Base-by-base conservation (phyloP, 331 rosid species). In the Rosa hybrid region DNA sequence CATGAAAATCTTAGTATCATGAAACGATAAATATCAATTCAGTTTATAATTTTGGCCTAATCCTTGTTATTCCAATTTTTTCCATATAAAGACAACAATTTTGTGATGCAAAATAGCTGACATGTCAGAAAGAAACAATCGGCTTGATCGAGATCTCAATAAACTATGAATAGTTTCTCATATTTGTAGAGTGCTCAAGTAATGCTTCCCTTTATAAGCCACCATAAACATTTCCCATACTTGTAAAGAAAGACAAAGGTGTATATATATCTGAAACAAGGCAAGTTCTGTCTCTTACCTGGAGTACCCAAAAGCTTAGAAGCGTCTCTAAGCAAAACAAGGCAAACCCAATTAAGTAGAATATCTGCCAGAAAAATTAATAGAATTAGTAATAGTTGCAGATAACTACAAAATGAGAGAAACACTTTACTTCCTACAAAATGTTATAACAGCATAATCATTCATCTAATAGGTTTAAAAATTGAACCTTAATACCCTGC, bases 271-370 rank as follows among this genome's bases (percentile, higher is more conserved):
- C 3, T 42, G 38, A 44, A 57, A 56, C 70, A 45, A 64, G 68
- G 44, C 38, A 65, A 53, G 21, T 12, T 21, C 14, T 4, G 3
- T 71, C 41, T 68, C 90, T 92, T 69, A 93, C 99, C 98, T 96
- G 98, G 82, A 96, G 93, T 21, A 96, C 98, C 99, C 99, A 96
- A 82, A 90, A 88, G 87, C 99, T 96, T 81, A 93, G 88, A 87
- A 96, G 97, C 17, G 95, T 27, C 84, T 93, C 99, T 87, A 96
- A 88, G 94, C 99, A 96, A 88, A 96, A 96, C 77, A 96, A 78
- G 42, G 85, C 99, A 82, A 96, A 96, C 75, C 99, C 98, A 79
- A 92, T 77, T 75, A 96, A 73, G 89, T 96, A 96, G 90, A 93
- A 93, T 77, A 96, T 85, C 99, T 96, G 93, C 81, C 85, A 56